Percentiles rank a stretch among this genome's conserved stretches.
Evolutionary conservation across 148 eudicot species (phyloP).

Genomic region (Arbutus unedo): DNA sequence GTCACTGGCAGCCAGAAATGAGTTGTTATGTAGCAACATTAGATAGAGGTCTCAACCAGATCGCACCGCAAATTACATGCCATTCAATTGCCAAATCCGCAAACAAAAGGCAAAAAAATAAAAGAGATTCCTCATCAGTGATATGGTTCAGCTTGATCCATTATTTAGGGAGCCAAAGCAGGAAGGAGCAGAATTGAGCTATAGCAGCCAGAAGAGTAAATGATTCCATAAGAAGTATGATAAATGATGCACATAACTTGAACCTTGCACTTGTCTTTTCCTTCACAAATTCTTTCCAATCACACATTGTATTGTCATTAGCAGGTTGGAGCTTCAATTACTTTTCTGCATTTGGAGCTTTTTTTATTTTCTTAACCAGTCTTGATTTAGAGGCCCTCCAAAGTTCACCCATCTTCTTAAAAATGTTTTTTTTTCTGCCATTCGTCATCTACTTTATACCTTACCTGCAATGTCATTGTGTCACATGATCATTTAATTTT

Average conservation of each 20-base stretch:
- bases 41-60: not conserved
- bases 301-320: not conserved
- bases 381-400: not conserved
- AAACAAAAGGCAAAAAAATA: no score
- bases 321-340: not conserved
- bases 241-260: not conserved
- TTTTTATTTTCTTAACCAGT: not conserved
- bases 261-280: not conserved
- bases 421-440: not conserved
- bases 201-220: no score
- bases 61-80: not conserved
- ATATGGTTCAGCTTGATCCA: no score
- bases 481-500: no score
- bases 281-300: not conserved
- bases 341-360: not conserved
- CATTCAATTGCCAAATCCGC: not conserved
- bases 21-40: not conserved
- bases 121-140: no score
- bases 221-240: no score
- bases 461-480: not conserved
- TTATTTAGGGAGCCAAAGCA: no score
- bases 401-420: not conserved
- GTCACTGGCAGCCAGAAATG: not conserved
- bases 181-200: no score
- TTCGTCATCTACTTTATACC: not conserved